A percentile compares a stretch with the other conserved stretches of the same genome.
Conservation (phyloP, 176 grass and related monocot species). For the Juncus inflexus region DNA sequence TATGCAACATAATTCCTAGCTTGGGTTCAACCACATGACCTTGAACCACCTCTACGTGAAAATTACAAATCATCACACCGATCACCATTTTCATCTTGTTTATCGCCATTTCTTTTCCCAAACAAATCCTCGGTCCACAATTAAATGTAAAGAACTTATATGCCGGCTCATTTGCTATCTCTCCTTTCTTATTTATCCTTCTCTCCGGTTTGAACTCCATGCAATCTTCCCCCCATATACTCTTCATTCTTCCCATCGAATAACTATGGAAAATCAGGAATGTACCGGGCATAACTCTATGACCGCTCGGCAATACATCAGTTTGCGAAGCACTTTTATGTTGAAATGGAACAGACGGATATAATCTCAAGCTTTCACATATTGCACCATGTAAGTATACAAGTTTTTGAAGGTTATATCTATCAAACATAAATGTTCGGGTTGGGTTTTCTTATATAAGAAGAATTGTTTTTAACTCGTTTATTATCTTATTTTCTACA, state of each 20-base stretch:
- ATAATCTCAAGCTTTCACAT: slow-evolving; percentile 43
- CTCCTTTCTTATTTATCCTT: slow-evolving; percentile 34
- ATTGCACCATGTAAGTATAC: slow-evolving; percentile 47
- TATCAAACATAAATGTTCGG: no score
- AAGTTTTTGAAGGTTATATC: slow-evolving; percentile 22
- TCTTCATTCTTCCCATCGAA: slow-evolving; percentile 49
- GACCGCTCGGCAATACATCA: slow-evolving; percentile 46
- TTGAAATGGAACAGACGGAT: slow-evolving; percentile 47
- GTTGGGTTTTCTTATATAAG: background rate
- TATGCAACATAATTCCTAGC: slow-evolving; percentile 43
- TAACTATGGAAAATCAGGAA: slow-evolving; percentile 51
- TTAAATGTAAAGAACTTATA: slow-evolving; percentile 60
- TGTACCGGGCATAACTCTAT: slow-evolving; percentile 29
- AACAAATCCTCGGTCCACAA: slow-evolving; percentile 47
- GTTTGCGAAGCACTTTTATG: slow-evolving; percentile 30
- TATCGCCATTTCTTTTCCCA: slow-evolving; percentile 44
- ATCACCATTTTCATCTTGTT: slow-evolving; percentile 42
- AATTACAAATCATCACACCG: slow-evolving; percentile 35
- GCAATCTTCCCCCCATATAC: slow-evolving; percentile 50
- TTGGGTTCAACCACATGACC: slow-evolving; percentile 39
- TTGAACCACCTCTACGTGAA: slow-evolving; percentile 34
- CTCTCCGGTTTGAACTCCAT: slow-evolving; percentile 52
- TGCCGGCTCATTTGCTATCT: slow-evolving; percentile 32
- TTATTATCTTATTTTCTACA: slow-evolving; percentile 42
- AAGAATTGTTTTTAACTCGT: slow-evolving; percentile 34